Percentiles rank a stretch among this genome's conserved stretches.
phyloP scores from a whole-genome alignment of 2,329 filamentous ascomycete species.

The Bertia moriformis region DNA sequence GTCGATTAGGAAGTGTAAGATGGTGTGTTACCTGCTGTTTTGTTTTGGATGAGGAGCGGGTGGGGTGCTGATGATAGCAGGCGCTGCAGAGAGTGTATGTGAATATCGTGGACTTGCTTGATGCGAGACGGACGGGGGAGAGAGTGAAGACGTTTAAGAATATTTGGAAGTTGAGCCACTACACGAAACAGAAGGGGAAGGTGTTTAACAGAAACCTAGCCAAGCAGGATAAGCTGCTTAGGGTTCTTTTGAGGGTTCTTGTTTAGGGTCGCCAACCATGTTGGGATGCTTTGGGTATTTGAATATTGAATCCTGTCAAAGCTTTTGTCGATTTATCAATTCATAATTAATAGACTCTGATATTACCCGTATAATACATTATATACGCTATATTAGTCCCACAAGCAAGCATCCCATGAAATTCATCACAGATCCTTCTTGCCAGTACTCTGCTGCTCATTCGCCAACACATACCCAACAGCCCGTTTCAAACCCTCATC shows the following conservation, averaged over 20 bases:
- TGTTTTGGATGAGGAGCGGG: neutral
- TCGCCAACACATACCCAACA: slow-evolving; percentile 6
- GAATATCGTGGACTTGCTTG: neutral
- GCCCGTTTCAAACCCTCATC: slow-evolving; percentile 13
- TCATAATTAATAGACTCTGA: too few species aligned
- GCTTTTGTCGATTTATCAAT: too few species aligned
- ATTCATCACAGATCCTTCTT: neutral
- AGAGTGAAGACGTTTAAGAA: neutral
- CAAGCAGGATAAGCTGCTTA: neutral
- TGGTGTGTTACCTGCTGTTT: neutral
- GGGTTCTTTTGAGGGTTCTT: neutral
- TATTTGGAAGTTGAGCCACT: neutral
- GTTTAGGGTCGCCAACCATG: too few species aligned
- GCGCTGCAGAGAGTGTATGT: neutral
- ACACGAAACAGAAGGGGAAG: neutral
- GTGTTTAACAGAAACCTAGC: neutral
- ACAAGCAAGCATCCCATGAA: neutral
- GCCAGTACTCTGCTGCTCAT: neutral
- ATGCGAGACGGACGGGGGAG: neutral
- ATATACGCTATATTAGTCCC: slow-evolving; percentile 1
- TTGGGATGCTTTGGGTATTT: too few species aligned
- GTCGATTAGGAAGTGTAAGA: neutral
- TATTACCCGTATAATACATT: neutral
- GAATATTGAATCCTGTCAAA: too few species aligned
- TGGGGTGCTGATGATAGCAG: neutral